Base-by-base conservation (phyloP, 2,329 filamentous ascomycete genomes). In the Ilyonectria sp. region DNA sequence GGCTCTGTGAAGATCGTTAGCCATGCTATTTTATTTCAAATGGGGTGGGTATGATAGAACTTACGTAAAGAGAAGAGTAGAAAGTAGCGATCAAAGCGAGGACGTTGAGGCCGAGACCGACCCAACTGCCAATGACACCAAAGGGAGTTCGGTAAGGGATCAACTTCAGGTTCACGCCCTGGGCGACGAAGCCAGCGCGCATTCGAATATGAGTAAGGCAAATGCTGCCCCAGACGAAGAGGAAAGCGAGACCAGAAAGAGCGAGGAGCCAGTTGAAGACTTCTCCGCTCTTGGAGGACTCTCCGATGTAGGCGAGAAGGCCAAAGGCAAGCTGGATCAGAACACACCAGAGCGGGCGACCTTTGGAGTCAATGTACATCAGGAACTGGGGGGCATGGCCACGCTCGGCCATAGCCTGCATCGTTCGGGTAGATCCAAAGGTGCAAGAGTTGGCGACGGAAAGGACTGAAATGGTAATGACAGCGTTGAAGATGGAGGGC, bases 361-460 rank as follows among this genome's bases (percentile, higher is more conserved):
- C 95, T 73, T 92, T 89, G 53, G 91, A 90, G 83, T 95, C 95
- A 74, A 96, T 91, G 82, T 95, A 97, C 68, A 89, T 90, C 53
- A 97, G 86, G 73, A 95, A 85, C 69, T 84, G 86, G 8, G 95
- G 94, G 0, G 94, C 94, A 79, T 96, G 94, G 63, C 90, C 88
- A 80, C 97, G 94, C 79, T 97, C 94, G 58, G 95, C 94, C 7
- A 98, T 89, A 3, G 95, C 94, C 53, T 94, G 94, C 13, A 98
- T 89, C 2, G 95, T 98, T 76, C 95, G 91, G 6, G 94, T 97
- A 23, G 94, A 95, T 46, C 94, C 95, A 76, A 97, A 98, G 67
- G 98, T 92, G 72, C 94, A 91, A 10, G 93, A 95, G 82, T 97
- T 98, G 69, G 94, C 94, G 67, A 98, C 95, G 1, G 94, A 97